Evolutionary conservation across 805 yeast species (phyloP).

Genomic region (Candida michaelii): DNA sequence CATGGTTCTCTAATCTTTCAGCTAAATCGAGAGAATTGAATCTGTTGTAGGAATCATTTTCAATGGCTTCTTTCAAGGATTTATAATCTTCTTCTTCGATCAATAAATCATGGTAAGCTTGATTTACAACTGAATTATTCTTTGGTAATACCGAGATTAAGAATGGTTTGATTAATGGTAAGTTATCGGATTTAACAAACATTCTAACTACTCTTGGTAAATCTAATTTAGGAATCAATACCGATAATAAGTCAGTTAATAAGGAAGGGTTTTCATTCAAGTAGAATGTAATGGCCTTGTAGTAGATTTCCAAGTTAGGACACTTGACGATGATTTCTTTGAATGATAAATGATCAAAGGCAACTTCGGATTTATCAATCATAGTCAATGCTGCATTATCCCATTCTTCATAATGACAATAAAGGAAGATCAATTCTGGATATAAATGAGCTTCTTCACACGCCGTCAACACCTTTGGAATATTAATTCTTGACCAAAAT

Average conservation of each 20-base stretch:
- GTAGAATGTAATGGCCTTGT: conserved; percentile 95
- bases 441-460: conserved; percentile 92
- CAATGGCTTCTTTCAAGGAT: conserved; percentile 83
- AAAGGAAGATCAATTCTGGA: conserved; percentile 93
- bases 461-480: conserved; percentile 94
- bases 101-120: conserved; percentile 91
- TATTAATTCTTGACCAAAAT: conserved; percentile 97
- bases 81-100: conserved; percentile 97
- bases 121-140: conserved; percentile 87
- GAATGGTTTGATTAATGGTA: conserved; percentile 95
- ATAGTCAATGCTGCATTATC: conserved; percentile 96
- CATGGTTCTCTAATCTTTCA: conserved; percentile 87
- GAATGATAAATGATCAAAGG: conserved; percentile 91
- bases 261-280: conserved; percentile 89
- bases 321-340: conserved; percentile 94
- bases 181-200: conserved; percentile 91
- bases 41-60: conserved; percentile 72
- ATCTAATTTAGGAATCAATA: conserved; percentile 84
- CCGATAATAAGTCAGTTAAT: conserved; percentile 81
- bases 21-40: conserved; percentile 93
- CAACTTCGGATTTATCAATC: conserved; percentile 91
- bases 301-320: conserved; percentile 92
- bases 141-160: conserved; percentile 86
- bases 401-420: conserved; percentile 99
- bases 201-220: conserved; percentile 92